These are phyloP conservation scores for Venturia aucupariae DNA, from an alignment of 2,329 filamentous ascomycete genomes.

Conservation along the genomic window DNA sequence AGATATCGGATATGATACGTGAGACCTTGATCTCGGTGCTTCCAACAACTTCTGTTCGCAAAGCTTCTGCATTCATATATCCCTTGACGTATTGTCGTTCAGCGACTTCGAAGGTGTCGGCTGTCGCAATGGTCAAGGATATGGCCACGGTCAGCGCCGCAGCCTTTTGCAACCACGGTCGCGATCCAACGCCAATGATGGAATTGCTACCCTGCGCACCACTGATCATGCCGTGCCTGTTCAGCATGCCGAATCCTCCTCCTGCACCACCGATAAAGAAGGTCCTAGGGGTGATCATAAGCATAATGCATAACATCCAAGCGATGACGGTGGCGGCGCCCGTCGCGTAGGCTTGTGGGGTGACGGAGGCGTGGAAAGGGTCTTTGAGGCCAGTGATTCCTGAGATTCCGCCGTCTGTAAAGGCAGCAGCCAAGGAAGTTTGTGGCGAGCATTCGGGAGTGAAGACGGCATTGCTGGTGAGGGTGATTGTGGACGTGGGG, in stretches of 20 bases:
- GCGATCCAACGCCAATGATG: constrained; percentile 76
- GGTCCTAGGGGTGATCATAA: constrained; percentile 88
- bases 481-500: constrained; percentile 46
- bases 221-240: constrained; percentile 74
- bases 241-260: constrained; percentile 61
- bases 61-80: constrained; percentile 64
- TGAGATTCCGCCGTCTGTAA: constrained; percentile 25
- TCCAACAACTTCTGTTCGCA: constrained; percentile 73
- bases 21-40: constrained; percentile 83
- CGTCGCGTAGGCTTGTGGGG: constrained; percentile 87
- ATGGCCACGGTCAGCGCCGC: constrained; percentile 58
- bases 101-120: constrained; percentile 80
- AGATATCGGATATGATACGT: constrained; percentile 88
- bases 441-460: constrained; percentile 45
- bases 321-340: constrained; percentile 84
- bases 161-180: constrained; percentile 80
- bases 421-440: constrained; percentile 30
- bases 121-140: constrained; percentile 86
- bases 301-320: constrained; percentile 87
- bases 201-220: constrained; percentile 53
- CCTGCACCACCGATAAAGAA: constrained; percentile 72
- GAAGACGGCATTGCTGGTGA: constrained; percentile 52
- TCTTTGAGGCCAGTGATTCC: constrained; percentile 61
- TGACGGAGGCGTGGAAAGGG: constrained; percentile 88
- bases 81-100: constrained; percentile 71